Evolutionary conservation across 73 alveolate species (phyloP).

Genomic region (Paramecium primaurelia): DNA sequence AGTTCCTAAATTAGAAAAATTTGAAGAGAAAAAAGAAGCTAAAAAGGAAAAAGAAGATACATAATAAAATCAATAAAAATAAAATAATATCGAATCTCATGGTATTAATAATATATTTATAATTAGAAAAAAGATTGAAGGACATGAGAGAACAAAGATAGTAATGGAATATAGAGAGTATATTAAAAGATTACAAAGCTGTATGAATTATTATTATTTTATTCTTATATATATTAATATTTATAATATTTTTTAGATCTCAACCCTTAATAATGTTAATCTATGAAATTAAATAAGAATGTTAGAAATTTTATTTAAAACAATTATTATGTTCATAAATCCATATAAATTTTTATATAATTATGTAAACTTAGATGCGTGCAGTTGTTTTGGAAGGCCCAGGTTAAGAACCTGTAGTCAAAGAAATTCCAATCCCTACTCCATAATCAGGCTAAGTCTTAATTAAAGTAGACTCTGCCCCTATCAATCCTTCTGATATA

Average conservation of each 20-base stretch:
- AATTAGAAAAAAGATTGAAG: neutral
- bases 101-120: neutral
- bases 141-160: slow-evolving; percentile 32
- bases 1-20: slow-evolving; percentile 25
- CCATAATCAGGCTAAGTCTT: slow-evolving; percentile 82
- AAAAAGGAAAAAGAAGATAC: slow-evolving; percentile 36
- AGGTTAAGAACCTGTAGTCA: slow-evolving; percentile 47
- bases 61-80: neutral
- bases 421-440: slow-evolving; percentile 71
- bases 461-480: slow-evolving; percentile 82
- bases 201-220: neutral
- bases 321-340: neutral
- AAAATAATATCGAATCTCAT: slow-evolving; percentile 27
- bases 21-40: slow-evolving; percentile 36
- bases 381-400: slow-evolving; percentile 58
- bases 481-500: slow-evolving; percentile 84
- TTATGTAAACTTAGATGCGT: slow-evolving; percentile 36
- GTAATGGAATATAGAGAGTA: slow-evolving; percentile 22
- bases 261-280: neutral
- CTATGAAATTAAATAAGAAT: neutral
- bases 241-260: neutral
- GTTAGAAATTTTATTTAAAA: neutral
- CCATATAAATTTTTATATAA: neutral
- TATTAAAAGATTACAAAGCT: neutral
- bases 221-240: neutral